phyloP scores from a whole-genome alignment of 176 grass and related monocot genomes.

The Panicum miliaceum region DNA sequence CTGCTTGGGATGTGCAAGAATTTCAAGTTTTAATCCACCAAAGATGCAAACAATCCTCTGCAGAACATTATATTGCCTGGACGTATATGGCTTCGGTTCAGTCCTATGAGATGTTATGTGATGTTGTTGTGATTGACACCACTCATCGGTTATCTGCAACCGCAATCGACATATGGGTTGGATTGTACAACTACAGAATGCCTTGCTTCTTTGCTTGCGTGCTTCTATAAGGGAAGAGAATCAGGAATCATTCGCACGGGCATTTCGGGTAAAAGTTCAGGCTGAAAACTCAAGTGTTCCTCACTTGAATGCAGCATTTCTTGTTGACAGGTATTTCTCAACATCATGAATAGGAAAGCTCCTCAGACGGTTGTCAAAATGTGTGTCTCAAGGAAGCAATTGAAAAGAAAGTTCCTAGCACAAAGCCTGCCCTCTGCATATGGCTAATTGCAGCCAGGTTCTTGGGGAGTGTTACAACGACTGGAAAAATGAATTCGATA shows the following conservation, averaged over 20 bases:
- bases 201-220: conserved; percentile 59
- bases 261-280: conserved; percentile 58
- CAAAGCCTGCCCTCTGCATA: conserved; percentile 70
- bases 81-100: conserved; percentile 61
- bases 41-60: conserved; percentile 38
- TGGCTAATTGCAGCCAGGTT: conserved; percentile 60
- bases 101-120: conserved; percentile 70
- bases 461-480: conserved; percentile 57
- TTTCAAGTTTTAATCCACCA: conserved; percentile 67
- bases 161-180: conserved; percentile 71
- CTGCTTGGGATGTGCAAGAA: conserved; percentile 71
- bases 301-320: conserved; percentile 32
- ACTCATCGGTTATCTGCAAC: conserved; percentile 52
- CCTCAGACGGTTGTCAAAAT: conserved; percentile 73
- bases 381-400: conserved; percentile 62
- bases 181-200: conserved; percentile 72
- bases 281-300: not conserved
- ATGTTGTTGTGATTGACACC: conserved; percentile 68
- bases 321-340: conserved; percentile 78
- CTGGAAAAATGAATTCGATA: conserved; percentile 65
- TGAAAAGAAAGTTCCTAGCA: conserved; percentile 62
- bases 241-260: conserved; percentile 60
- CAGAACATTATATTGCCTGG: conserved; percentile 82
- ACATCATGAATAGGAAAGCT: conserved; percentile 75
- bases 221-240: conserved; percentile 62